Conservation (phyloP, 2,329 filamentous ascomycete species). For the Xylariaceae sp. region DNA sequence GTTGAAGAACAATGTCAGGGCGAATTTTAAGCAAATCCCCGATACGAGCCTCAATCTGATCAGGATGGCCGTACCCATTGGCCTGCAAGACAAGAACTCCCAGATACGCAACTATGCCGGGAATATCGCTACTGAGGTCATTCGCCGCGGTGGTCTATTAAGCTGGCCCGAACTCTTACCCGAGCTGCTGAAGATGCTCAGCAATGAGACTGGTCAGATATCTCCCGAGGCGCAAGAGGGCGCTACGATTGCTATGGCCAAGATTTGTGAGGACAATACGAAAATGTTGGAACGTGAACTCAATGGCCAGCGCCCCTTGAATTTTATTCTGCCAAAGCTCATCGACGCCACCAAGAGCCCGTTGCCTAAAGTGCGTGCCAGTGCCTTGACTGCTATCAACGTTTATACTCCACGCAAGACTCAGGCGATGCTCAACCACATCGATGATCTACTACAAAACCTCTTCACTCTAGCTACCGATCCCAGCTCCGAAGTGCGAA, state of each 20-base stretch:
- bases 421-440: constrained; percentile 71
- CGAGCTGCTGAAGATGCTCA: constrained; percentile 73
- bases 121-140: constrained; percentile 89
- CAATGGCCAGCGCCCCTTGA: constrained; percentile 80
- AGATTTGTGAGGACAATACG: constrained; percentile 96
- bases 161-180: constrained; percentile 89
- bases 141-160: constrained; percentile 77
- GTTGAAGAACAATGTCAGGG: constrained; percentile 88
- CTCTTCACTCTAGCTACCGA: constrained; percentile 81
- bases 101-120: constrained; percentile 88
- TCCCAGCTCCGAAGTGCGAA: constrained; percentile 72
- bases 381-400: constrained; percentile 82
- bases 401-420: constrained; percentile 85
- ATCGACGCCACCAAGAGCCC: constrained; percentile 79
- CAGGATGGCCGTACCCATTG: constrained; percentile 71
- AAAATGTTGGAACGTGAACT: constrained; percentile 83
- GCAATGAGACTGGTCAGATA: constrained; percentile 65
- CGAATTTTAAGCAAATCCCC: constrained; percentile 70
- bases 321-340: constrained; percentile 84
- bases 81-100: constrained; percentile 73
- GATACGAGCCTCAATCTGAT: constrained; percentile 71
- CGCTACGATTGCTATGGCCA: constrained; percentile 86
- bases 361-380: constrained; percentile 71
- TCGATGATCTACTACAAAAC: constrained; percentile 77
- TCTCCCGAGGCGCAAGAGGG: constrained; percentile 78